Evolutionary conservation across 83 land plant species (phyloP).

Genomic region (Picea mariana): DNA sequence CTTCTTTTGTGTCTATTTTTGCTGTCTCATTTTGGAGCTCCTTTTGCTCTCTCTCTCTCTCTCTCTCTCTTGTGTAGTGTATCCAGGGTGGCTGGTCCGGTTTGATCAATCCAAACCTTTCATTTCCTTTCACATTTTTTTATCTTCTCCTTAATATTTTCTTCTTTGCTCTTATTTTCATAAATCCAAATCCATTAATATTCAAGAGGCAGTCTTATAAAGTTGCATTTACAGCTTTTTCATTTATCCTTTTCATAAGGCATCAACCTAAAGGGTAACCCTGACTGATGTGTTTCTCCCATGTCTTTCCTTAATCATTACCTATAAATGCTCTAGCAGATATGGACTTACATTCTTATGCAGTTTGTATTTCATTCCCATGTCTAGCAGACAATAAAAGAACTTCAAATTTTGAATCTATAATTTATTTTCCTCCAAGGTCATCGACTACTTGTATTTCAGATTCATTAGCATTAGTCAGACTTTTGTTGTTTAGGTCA

Average conservation of each 20-base stretch:
- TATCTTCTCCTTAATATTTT: no score
- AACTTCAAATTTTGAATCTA: not conserved
- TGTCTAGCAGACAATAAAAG: not conserved
- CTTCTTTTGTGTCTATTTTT: no score
- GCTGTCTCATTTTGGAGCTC: no score
- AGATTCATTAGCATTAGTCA: not conserved
- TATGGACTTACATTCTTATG: not conserved
- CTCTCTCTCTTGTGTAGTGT: no score
- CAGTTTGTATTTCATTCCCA: not conserved
- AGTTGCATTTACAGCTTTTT: not conserved
- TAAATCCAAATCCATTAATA: no score
- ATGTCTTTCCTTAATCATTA: not conserved
- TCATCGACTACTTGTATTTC: not conserved
- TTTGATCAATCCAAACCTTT: no score
- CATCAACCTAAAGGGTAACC: not conserved
- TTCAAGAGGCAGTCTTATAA: not conserved
- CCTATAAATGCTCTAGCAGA: not conserved
- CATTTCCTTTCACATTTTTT: no score
- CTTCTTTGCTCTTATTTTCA: no score
- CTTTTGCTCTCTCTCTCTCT: no score
- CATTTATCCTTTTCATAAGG: not conserved
- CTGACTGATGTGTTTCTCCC: not conserved
- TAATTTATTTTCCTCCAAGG: not conserved
- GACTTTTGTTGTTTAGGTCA: not conserved
- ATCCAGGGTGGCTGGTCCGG: no score